Conservation (phyloP, 1,139 yeast genomes). For the Nadsonia starkeyi-henricii region DNA sequence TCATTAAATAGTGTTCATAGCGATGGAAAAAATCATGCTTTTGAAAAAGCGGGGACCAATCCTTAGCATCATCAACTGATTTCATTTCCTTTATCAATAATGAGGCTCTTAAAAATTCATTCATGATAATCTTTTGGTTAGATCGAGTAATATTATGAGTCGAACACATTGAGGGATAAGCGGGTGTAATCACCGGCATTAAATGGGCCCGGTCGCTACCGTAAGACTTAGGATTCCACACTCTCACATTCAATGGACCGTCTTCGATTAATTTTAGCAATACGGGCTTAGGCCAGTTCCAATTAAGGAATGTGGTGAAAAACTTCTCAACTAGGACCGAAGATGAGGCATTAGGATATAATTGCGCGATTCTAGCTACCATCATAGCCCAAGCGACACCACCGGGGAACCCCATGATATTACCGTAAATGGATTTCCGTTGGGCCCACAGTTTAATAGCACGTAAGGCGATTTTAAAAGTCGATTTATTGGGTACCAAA, state of each 20-base stretch:
- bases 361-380: slow-evolving; percentile 90
- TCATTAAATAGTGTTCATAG: slow-evolving; percentile 75
- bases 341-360: slow-evolving; percentile 91
- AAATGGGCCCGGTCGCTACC: slow-evolving; percentile 77
- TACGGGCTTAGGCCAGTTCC: slow-evolving; percentile 99
- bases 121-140: slow-evolving; percentile 64
- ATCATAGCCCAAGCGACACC: slow-evolving; percentile 99
- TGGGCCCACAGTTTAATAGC: slow-evolving; percentile 97
- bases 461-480: slow-evolving; percentile 82
- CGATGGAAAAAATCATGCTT: slow-evolving; percentile 71
- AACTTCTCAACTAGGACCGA: slow-evolving; percentile 82
- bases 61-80: slow-evolving; percentile 36
- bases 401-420: slow-evolving; percentile 95
- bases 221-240: slow-evolving; percentile 91
- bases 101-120: slow-evolving; percentile 64
- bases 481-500: slow-evolving; percentile 84
- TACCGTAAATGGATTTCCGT: slow-evolving; percentile 83
- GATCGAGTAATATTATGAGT: slow-evolving; percentile 88
- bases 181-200: slow-evolving; percentile 99
- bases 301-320: slow-evolving; percentile 68
- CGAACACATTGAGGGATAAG: slow-evolving; percentile 98
- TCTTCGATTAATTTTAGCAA: slow-evolving; percentile 84
- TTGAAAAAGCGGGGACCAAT: slow-evolving; percentile 63
- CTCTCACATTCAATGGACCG: slow-evolving; percentile 90
- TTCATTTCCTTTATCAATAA: slow-evolving; percentile 54